Evolutionary conservation across 2,329 filamentous ascomycete species (phyloP).

Genomic region (Helicocarpus griseus): DNA sequence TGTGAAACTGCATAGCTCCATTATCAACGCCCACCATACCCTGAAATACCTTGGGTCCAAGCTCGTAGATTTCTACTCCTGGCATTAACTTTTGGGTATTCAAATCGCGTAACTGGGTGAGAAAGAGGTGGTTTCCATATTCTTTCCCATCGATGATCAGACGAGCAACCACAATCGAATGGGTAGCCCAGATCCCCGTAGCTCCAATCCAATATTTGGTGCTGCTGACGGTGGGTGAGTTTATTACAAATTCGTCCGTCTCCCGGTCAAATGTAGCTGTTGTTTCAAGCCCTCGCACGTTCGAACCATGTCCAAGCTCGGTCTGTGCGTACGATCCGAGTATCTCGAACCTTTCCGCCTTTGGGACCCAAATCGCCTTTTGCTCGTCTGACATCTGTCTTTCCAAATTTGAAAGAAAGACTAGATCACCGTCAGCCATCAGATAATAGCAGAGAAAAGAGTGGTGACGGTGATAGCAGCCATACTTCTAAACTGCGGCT

Average conservation of each 20-base stretch:
- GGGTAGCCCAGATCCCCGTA: constrained; percentile 19
- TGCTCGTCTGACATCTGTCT: constrained; percentile 18
- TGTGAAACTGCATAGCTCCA: constrained; percentile 24
- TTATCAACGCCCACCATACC: constrained; percentile 19
- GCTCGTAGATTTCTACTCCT: constrained; percentile 22
- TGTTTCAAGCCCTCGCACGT: constrained; percentile 23
- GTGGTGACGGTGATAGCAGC: not conserved
- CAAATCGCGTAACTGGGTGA: constrained; percentile 21
- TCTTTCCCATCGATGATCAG: constrained; percentile 20
- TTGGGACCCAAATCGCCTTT: constrained; percentile 17
- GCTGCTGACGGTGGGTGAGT: constrained; percentile 19
- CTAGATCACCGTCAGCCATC: constrained; percentile 1
- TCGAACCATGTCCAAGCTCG: constrained; percentile 24
- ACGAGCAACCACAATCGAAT: constrained; percentile 22
- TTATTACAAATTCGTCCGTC: constrained; percentile 23
- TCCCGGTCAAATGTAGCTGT: constrained; percentile 21
- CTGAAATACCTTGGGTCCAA: constrained; percentile 19
- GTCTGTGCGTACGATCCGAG: constrained; percentile 23
- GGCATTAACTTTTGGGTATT: constrained; percentile 17
- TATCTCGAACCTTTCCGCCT: constrained; percentile 18
- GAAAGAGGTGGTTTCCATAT: constrained; percentile 22
- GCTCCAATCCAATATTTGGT: constrained; percentile 26
- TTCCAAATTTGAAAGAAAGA: constrained; percentile 18
- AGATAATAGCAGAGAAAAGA: not conserved
- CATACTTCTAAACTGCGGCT: constrained; percentile 16